phyloP scores from a whole-genome alignment of 2,329 filamentous ascomycete species.

The Thelonectria olida region DNA sequence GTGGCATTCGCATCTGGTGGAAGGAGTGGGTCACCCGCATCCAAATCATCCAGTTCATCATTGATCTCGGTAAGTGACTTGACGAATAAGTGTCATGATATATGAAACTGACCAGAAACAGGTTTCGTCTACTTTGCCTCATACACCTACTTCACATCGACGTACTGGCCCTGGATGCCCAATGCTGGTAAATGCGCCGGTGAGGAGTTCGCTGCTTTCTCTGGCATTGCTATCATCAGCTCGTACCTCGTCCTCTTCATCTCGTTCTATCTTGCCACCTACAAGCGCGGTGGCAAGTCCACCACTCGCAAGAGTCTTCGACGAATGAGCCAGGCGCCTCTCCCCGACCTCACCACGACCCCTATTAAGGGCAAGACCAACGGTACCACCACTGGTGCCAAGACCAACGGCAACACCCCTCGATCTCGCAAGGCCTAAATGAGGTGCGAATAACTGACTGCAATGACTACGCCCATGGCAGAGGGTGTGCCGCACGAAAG shows the following conservation, averaged over 20 bases:
- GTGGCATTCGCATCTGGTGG: constrained; percentile 97
- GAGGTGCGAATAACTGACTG: constrained; percentile 1
- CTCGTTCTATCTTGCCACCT: constrained; percentile 97
- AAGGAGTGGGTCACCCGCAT: constrained; percentile 99
- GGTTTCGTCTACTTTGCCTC: constrained; percentile 98
- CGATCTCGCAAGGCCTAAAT: constrained; percentile 73
- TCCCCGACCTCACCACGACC: constrained; percentile 77
- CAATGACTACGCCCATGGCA: neutral
- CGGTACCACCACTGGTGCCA: constrained; percentile 63
- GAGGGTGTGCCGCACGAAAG: constrained; percentile 2
- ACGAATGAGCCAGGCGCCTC: constrained; percentile 70
- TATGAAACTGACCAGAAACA: constrained; percentile 48
- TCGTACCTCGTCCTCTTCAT: constrained; percentile 99
- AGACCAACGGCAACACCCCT: constrained; percentile 68
- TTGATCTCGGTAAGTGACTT: constrained; percentile 81
- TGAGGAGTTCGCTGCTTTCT: constrained; percentile 95
- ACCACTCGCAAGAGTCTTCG: constrained; percentile 82
- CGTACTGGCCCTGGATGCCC: constrained; percentile 87
- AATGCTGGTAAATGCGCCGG: constrained; percentile 88
- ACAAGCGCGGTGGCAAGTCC: constrained; percentile 85
- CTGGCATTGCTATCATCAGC: constrained; percentile 90
- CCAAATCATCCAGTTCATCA: constrained; percentile 96
- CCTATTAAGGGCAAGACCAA: constrained; percentile 52
- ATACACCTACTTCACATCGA: constrained; percentile 97
- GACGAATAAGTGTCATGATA: neutral